Evolutionary conservation across 768 basidiomycete species (phyloP).

Genomic region (Tricholoma furcatifolium): DNA sequence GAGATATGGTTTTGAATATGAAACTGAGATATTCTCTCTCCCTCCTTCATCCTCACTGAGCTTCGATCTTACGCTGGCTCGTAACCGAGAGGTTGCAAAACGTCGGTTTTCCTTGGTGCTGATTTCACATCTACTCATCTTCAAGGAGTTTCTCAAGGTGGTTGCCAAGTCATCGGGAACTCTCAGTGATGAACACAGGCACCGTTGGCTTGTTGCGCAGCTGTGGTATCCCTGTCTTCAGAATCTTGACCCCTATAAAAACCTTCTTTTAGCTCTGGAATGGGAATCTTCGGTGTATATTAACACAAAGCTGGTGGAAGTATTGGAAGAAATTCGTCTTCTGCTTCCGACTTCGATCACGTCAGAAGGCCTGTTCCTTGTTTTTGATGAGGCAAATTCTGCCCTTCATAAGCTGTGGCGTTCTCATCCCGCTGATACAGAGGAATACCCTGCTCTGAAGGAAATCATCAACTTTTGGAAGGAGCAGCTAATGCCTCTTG

Average conservation of each 20-base stretch:
- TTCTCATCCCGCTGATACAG: background rate
- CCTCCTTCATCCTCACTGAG: background rate
- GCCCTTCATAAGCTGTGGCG: background rate
- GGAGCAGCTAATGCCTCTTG: background rate
- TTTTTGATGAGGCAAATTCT: background rate
- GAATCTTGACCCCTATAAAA: background rate
- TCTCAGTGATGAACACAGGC: background rate
- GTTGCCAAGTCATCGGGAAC: background rate
- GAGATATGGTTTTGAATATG: background rate
- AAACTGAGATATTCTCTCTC: background rate
- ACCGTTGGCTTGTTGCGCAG: conserved; percentile 1
- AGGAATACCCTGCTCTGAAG: background rate
- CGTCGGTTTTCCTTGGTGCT: background rate
- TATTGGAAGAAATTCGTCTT: background rate
- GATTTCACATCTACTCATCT: background rate
- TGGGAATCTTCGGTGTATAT: background rate
- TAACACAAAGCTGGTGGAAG: background rate
- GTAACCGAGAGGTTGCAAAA: background rate
- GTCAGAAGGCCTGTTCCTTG: background rate
- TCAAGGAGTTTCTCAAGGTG: background rate
- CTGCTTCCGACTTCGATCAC: background rate
- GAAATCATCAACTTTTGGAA: background rate
- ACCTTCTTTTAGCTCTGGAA: background rate
- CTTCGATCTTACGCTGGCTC: background rate
- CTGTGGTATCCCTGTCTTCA: background rate